Conservation (phyloP, 805 yeast genomes). For the Saccharomycopsis vini region DNA sequence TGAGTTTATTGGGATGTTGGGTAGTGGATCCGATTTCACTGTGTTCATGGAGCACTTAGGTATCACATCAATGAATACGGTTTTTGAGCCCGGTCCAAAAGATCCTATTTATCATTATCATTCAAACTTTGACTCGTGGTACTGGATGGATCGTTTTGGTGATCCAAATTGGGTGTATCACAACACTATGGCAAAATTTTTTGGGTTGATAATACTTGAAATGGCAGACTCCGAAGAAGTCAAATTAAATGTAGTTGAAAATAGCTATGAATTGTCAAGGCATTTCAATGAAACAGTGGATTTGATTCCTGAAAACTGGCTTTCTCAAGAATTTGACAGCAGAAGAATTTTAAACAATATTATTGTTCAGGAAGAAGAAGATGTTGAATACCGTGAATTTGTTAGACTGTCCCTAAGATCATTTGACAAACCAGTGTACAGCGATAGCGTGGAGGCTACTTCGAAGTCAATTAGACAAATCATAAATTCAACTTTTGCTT, state of each 20-base stretch:
- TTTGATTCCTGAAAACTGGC: slow-evolving; percentile 34
- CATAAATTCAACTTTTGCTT: not conserved
- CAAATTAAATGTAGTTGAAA: slow-evolving; percentile 29
- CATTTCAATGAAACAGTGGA: slow-evolving; percentile 32
- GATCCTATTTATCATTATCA: slow-evolving; percentile 69
- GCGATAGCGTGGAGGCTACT: not conserved
- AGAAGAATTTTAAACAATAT: no score
- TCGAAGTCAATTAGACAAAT: not conserved
- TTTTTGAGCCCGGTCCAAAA: slow-evolving; percentile 35
- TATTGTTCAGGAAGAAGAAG: not conserved
- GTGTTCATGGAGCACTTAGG: slow-evolving; percentile 53
- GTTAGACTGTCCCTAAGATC: not conserved
- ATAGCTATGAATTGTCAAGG: slow-evolving; percentile 32
- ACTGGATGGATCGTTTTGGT: slow-evolving; percentile 58
- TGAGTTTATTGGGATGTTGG: slow-evolving; percentile 38
- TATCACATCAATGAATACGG: slow-evolving; percentile 51
- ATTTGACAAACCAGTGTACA: not conserved
- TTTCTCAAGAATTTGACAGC: no score
- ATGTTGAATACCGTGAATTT: slow-evolving; percentile 1
- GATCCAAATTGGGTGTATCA: slow-evolving; percentile 58
- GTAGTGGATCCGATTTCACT: slow-evolving; percentile 67
- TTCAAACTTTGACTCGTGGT: slow-evolving; percentile 61
- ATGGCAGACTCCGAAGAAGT: slow-evolving; percentile 42
- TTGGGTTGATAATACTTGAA: slow-evolving; percentile 42
- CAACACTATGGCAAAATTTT: slow-evolving; percentile 42